Conservation (phyloP, 768 basidiomycete species). For the Naganishia kalamii region DNA sequence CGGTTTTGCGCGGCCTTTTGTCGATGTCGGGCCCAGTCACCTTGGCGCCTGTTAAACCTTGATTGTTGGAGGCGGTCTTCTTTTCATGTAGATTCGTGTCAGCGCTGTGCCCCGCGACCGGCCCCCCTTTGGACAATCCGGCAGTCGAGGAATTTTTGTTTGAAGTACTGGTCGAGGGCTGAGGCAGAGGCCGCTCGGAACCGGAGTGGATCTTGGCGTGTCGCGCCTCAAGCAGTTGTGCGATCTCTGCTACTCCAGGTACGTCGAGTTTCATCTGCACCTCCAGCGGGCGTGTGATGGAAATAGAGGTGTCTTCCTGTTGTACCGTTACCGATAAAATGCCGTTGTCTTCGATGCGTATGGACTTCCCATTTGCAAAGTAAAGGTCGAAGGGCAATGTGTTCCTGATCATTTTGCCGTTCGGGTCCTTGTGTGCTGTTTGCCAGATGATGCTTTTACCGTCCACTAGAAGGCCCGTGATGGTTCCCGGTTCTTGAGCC, state of each 20-base stretch:
- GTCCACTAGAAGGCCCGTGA: neutral
- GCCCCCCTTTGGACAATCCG: no score
- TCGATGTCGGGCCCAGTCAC: no score
- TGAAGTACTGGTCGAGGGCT: neutral
- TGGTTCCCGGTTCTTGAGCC: neutral
- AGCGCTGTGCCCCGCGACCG: no score
- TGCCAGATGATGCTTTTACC: constrained; percentile 2
- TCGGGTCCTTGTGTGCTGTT: neutral
- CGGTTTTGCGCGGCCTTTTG: no score
- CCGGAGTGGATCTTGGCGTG: neutral
- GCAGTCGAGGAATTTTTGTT: no score
- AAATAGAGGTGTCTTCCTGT: neutral
- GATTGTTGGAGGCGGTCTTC: no score
- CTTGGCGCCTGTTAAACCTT: no score
- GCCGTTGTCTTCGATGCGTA: neutral
- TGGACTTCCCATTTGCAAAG: neutral
- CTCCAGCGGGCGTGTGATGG: neutral
- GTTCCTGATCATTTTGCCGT: neutral
- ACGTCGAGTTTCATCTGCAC: neutral
- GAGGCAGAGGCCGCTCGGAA: neutral
- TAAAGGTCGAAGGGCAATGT: neutral
- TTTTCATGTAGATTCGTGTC: no score
- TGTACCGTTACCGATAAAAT: neutral
- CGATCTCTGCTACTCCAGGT: neutral
- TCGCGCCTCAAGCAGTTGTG: neutral